Evolutionary conservation across 352 stramenopile species (phyloP).

Genomic region (Globisporangium cederbergense): DNA sequence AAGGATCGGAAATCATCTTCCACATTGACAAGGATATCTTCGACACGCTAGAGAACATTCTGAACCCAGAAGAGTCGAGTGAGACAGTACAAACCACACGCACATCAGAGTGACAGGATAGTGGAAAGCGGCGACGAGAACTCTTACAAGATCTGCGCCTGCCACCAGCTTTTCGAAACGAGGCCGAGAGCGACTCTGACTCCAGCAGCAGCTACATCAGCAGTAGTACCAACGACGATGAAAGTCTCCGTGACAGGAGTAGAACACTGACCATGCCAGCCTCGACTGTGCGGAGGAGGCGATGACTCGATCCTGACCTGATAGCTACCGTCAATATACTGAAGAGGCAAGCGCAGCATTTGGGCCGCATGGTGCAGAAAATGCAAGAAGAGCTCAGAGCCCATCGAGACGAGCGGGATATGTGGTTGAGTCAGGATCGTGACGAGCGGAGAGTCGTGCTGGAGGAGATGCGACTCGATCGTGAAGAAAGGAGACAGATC

Average conservation of each 20-base stretch:
- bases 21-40: not conserved
- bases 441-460: not conserved
- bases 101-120: not conserved
- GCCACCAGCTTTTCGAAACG: not conserved
- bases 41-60: not conserved
- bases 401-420: not conserved
- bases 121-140: not conserved
- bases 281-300: not conserved
- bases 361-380: not conserved
- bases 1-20: not conserved
- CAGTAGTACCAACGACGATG: not conserved
- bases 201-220: not conserved
- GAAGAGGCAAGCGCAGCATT: not conserved
- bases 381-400: not conserved
- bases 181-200: not conserved
- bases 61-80: not conserved
- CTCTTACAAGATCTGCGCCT: not conserved
- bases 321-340: slow-evolving; percentile 1
- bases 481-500: not conserved
- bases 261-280: not conserved
- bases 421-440: not conserved
- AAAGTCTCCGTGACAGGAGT: not conserved
- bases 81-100: not conserved
- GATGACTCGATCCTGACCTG: not conserved
- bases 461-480: not conserved